Conservation (phyloP, 2,329 filamentous ascomycete species). For the Eutypella sp. region DNA sequence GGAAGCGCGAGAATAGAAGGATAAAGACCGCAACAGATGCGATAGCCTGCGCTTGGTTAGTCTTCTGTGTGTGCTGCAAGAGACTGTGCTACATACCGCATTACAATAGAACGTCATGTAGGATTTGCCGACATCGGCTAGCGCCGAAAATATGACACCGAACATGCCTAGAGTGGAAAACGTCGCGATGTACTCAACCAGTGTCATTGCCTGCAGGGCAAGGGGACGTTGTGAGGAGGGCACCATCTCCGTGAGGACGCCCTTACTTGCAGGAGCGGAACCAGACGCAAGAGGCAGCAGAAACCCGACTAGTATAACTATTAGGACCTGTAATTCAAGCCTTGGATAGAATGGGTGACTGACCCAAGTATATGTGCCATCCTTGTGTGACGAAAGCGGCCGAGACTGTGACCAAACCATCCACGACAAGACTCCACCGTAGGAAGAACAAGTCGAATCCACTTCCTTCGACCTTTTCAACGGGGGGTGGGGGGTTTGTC, state of each 20-base stretch:
- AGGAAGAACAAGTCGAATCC: slow-evolving; percentile 21
- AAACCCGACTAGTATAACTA: slow-evolving; percentile 11
- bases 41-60: slow-evolving; percentile 11
- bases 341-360: background rate
- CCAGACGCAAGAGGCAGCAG: slow-evolving; percentile 21
- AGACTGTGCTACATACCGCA: slow-evolving; percentile 12
- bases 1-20: slow-evolving; percentile 17
- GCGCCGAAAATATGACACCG: slow-evolving; percentile 18
- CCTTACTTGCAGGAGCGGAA: slow-evolving; percentile 19
- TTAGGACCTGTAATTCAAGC: background rate
- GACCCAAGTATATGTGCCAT: slow-evolving; percentile 22
- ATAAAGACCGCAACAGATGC: slow-evolving; percentile 15
- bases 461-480: slow-evolving; percentile 12
- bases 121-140: slow-evolving; percentile 15
- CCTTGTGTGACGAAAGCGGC: slow-evolving; percentile 16
- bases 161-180: slow-evolving; percentile 19
- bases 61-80: background rate
- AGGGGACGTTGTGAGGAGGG: slow-evolving; percentile 16
- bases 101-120: slow-evolving; percentile 22
- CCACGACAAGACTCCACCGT: slow-evolving; percentile 17
- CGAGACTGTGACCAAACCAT: slow-evolving; percentile 16
- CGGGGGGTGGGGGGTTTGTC: slow-evolving; percentile 9
- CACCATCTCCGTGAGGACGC: slow-evolving; percentile 20
- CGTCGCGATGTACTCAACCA: slow-evolving; percentile 16
- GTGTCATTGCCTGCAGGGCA: slow-evolving; percentile 20